These are phyloP conservation scores for Litsea cubeba DNA, from an alignment of 164 flowering plant species.

Conservation along the genomic window DNA sequence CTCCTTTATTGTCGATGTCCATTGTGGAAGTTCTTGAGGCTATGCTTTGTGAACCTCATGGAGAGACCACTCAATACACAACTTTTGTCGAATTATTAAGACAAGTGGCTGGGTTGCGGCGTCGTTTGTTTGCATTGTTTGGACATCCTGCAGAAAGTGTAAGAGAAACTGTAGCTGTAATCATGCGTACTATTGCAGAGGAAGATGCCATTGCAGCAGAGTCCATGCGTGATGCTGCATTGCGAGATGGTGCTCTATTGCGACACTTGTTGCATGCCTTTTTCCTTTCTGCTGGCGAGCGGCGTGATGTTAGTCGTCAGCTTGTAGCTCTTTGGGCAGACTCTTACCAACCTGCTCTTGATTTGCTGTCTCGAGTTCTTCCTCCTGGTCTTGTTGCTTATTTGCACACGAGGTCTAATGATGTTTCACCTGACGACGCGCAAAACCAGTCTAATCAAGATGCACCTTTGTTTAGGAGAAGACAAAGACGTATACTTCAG, in stretches of 20 bases:
- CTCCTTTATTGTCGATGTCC: conserved; percentile 90
- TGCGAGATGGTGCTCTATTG: conserved; percentile 94
- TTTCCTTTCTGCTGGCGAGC: conserved; percentile 87
- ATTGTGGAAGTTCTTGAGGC: conserved; percentile 97
- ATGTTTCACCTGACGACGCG: conserved; percentile 45
- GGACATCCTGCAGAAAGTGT: conserved; percentile 99
- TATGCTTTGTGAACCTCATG: conserved; percentile 96
- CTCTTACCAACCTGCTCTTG: conserved; percentile 96
- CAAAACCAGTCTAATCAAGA: conserved; percentile 41
- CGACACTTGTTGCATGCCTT: conserved; percentile 89
- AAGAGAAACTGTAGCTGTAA: conserved; percentile 90
- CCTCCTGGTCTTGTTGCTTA: conserved; percentile 99
- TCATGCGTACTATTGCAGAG: conserved; percentile 98
- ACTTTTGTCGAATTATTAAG: conserved; percentile 95
- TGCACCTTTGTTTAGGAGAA: conserved; percentile 52
- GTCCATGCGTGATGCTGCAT: conserved; percentile 98
- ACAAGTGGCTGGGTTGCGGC: conserved; percentile 88
- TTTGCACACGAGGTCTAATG: conserved; percentile 81
- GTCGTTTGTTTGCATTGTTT: conserved; percentile 93
- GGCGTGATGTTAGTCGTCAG: conserved; percentile 96
- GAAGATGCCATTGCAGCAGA: conserved; percentile 99
- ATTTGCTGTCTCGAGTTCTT: conserved; percentile 80
- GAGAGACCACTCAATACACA: conserved; percentile 88
- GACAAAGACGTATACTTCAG: conserved; percentile 80
- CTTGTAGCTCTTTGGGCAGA: conserved; percentile 99